Evolutionary conservation across 371 early-diverging fungal species (phyloP), one percentile per base, ranked within the genome.

Genomic region (Mucor circinelloides): DNA sequence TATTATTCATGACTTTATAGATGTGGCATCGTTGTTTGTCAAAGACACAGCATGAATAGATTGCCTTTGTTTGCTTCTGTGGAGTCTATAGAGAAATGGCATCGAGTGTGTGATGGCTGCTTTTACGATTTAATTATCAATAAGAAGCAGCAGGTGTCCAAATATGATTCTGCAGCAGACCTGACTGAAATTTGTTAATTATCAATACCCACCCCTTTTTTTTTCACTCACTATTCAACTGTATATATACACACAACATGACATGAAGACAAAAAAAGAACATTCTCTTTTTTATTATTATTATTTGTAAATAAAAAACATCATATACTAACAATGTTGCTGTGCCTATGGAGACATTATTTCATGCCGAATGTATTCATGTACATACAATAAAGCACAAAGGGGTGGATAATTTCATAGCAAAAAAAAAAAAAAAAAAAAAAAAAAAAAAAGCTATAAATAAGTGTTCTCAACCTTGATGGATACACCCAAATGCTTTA

Each of bases 51-150:
- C 21, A 58, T 67, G 28, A 74, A 74, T 68, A 50, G 68, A 6
- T 40, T 71, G 19, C 71, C 74, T 2, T 38, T 74, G 23, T 68
- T 74, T 54, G 40, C 60, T 21, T 17, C 23, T 15, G 17, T 23
- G 2, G 55, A 59, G 23, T 9, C 48, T 19, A 50, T n/a, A 19
- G 59, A 54, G 13, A 55, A 27, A 23, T 74, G 74, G 74, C 27
- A 67, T 58, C 68, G 74, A 32, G 71, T 74, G 13, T 74, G 74
- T 44, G 71, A 71, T 62, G 28, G 38, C 5, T 74, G 74, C 34
- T 74, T 74, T 55, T 40, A 61, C 55, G 60, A 59, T 17, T 57
- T 68, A 6, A 66, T 68, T 42, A 40, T 62, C 27, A 52, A 52
- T 13, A 52, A 25, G 27, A 27, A 52, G 52, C 25, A 52, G 27